A percentile compares a stretch with the other conserved stretches of the same genome.
Conservation (phyloP, 352 stramenopile genomes). For the Albugo candida region DNA sequence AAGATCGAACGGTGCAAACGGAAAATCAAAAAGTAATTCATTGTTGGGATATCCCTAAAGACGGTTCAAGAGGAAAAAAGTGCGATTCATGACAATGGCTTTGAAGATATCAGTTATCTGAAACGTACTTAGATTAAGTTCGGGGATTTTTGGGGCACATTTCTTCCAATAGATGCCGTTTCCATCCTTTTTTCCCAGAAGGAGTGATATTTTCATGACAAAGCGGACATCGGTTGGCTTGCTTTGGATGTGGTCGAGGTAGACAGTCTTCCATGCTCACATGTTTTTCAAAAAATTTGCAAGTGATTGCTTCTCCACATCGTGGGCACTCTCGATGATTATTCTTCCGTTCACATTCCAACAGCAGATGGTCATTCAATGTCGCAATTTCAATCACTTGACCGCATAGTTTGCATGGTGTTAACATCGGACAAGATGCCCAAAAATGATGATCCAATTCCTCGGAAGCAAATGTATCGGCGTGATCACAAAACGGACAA, state of each 20-base stretch:
- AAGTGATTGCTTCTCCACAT: conserved; percentile 69
- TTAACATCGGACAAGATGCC: conserved; percentile 81
- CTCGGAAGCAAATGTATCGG: conserved; percentile 80
- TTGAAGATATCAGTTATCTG: too few relatives aligned
- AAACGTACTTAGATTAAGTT: not conserved
- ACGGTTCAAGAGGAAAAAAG: conserved; percentile 10
- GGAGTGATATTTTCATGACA: conserved; percentile 52
- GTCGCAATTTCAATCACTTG: conserved; percentile 84
- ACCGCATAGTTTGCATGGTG: conserved; percentile 81
- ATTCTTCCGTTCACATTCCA: conserved; percentile 71
- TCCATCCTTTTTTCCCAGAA: conserved; percentile 47
- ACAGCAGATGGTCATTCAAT: conserved; percentile 80
- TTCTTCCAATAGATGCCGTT: conserved; percentile 40
- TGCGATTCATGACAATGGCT: not conserved
- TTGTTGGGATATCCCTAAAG: conserved; percentile 48
- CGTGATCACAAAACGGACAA: conserved; percentile 81
- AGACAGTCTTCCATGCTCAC: conserved; percentile 52
- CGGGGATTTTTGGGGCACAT: conserved; percentile 61
- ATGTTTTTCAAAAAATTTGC: conserved; percentile 71
- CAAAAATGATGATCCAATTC: conserved; percentile 85
- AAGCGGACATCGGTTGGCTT: conserved; percentile 55
- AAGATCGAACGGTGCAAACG: conserved; percentile 20
- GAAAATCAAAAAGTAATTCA: conserved; percentile 42
- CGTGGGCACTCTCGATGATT: conserved; percentile 65
- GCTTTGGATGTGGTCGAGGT: conserved; percentile 27